Evolutionary conservation across 2,329 filamentous ascomycete genomes (phyloP), one percentile per base, ranked within the genome.

Genomic region (Plectosphaerella plurivora): DNA sequence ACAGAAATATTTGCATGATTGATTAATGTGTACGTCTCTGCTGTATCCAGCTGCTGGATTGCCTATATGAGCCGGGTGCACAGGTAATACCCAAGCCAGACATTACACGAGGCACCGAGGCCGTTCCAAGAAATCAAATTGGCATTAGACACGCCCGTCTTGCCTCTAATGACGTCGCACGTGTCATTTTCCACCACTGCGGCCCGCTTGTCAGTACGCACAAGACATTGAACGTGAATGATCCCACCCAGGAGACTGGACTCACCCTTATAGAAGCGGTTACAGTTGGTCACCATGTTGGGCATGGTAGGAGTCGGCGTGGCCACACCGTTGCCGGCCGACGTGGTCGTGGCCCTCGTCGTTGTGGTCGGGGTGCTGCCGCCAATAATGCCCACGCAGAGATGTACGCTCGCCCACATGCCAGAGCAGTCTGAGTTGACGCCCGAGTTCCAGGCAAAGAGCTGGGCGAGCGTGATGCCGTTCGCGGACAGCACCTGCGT

Each of bases 371-470:
- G 12, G 36, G 36, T 14, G 15, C 12, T 5, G n/a, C 36, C 36
- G 37, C 51, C 47, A n/a, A 33, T 51, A 37, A 6, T 36, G 24
- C 37, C 48, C 18, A 60, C 52, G 37, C 55, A 61, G 12, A 52
- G 46, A 37, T 59, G 53, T 3, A 35, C 33, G 37, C 50, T 45
- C 6, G 45, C 44, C 49, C 51, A 58, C 22, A 61, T 49, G 11
- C 50, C 50, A 2, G 39, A 44, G 46, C 59, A 63, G 25, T 51
- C 42, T 2, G 16, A 49, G 5, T 52, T 53, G 9, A 45, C 20
- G 10, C 52, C 57, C 12, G 33, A 18, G 46, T 62, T 63, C 61
- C 58, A 62, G 22, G 11, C 24, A 3, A 22, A 57, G 22, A 70
- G 59, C 15, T 65, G 45, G 8, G 55, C 46, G 9, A 63, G 37